Evolutionary conservation across 768 basidiomycete genomes (phyloP), one percentile per base, ranked within the genome.

Genomic region (Kwoniella sp.): DNA sequence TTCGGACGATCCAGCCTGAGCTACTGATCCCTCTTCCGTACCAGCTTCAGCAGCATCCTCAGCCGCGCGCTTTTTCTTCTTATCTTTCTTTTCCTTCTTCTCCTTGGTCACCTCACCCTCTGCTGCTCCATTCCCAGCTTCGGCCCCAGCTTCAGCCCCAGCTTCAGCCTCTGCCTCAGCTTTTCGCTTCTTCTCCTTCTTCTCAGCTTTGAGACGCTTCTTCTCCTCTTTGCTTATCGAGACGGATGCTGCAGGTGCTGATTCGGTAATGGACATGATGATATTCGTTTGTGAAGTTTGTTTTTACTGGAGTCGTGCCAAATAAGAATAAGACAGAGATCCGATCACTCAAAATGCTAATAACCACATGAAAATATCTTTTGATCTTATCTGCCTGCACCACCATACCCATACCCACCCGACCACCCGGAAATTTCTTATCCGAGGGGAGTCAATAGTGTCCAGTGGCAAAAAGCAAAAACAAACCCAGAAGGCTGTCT

Each of bases 81-180:
- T 63, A 61, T 73, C 71, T 56, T 70, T 74, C 52, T 70, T 68
- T 36, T 77, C 70, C 64, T 80, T 80, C 55, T 70, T 65, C 57
- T 77, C 77, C 63, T 81, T 79, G 60, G 72, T 76, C 65, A 77
- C 77, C 47, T 76, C 72, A 56, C 68, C 60, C 17, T 29, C 52
- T 29, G 57, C 65, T 13, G 55, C 40, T 54, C 65, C 49, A 22
- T 36, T n/a, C 5, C 36, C 44, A 8, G 48, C 57, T 17, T 54
- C 27, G 9, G 46, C 62, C 29, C 67, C 63, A 17, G 55, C 40
- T 54, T 68, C 49, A 22, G 54, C 19, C 5, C 36, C 44, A 8
- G 48, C 57, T 17, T 54, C 27, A 25, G 58, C 63, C 12, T 52
- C 68, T 8, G 51, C 64, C 29, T 68, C 64, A 17, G 55, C 48